phyloP scores from a whole-genome alignment of 2,329 filamentous ascomycete species.

The Dactylellina leptospora region DNA sequence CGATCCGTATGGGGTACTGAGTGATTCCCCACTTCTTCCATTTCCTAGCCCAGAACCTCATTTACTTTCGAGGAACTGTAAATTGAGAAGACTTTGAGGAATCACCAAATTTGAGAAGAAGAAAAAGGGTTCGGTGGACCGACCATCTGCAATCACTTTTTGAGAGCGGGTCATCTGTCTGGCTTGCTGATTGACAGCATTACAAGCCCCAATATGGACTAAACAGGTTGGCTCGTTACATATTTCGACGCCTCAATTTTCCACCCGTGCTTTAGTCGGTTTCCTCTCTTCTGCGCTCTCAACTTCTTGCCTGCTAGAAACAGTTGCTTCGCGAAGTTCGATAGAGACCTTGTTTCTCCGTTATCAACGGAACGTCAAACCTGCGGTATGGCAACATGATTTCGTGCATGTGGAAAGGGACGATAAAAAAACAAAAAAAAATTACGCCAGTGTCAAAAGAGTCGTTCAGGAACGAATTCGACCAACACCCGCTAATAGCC shows the following conservation, averaged over 20 bases:
- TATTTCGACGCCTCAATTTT: background rate
- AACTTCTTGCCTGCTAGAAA: background rate
- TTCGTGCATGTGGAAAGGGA: constrained; percentile 9
- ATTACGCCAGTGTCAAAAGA: background rate
- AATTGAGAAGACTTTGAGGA: too few species aligned
- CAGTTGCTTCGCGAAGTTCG: background rate
- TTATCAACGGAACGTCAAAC: background rate
- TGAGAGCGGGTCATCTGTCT: constrained; percentile 21
- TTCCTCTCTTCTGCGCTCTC: background rate
- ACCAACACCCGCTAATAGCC: constrained; percentile 1
- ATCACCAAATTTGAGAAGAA: background rate
- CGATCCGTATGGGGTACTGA: constrained; percentile 40
- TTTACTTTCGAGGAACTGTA: too few species aligned
- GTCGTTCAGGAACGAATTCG: too few species aligned
- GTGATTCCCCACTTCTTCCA: constrained; percentile 15
- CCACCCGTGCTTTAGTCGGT: too few species aligned
- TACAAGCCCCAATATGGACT: background rate
- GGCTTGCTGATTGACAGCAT: too few species aligned
- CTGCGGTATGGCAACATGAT: constrained; percentile 3
- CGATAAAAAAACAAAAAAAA: constrained; percentile 9
- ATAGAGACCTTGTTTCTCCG: constrained; percentile 6
- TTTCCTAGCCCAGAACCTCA: constrained; percentile 13
- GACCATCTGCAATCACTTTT: background rate
- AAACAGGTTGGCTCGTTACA: background rate
- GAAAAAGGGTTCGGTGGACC: background rate